Evolutionary conservation across 1,284 basidiomycete species (phyloP), one percentile per base, ranked within the genome.

Genomic region (Ganoderma meredithae): DNA sequence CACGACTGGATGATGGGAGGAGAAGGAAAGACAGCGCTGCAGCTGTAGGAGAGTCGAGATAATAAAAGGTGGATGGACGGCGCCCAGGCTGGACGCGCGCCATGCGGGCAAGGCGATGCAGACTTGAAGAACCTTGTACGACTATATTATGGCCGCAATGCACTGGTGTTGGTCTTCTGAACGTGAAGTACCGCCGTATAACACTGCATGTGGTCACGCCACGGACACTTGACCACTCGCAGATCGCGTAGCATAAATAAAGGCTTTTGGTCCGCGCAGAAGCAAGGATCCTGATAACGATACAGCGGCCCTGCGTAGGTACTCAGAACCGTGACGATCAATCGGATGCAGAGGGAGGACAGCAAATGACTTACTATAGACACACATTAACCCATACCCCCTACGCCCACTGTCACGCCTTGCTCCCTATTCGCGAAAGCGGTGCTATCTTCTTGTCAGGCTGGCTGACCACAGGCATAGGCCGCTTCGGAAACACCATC

Each of bases 401-500:
- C 22, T 25, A 19, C 22, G 31, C 33, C 40, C 13, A 31, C 33
- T 9, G 22, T 71, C 67, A 69, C 41, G 59, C 36, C 49, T 69
- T 72, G 27, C 71, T 66, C n/a, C 62, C 68, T 64, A 66, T 62
- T 27, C 71, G 66, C 19, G 71, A 72, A 13, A 66, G 13, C 52
- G 71, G 71, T n/a, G 55, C 33, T 31, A 56, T 7, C 36, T 47
- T 22, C 62, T 7, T 67, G 60, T 6, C 62, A 22, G 55, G 39
- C 73, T 17, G 72, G 44, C 8, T 75, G 0, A 82, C 84, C 52
- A 93, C 83, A 1, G 91, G 92, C 84, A 91, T 92, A 0, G 91
- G 92, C 56, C 93, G 81, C 76, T 91, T 93, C 43, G 90, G 84
- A 75, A 94, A 94, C 12, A 93, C 83, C 44, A 95, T 89, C 77